Evolutionary conservation across 2,329 filamentous ascomycete genomes (phyloP).

Genomic region (Penicillium sp.): DNA sequence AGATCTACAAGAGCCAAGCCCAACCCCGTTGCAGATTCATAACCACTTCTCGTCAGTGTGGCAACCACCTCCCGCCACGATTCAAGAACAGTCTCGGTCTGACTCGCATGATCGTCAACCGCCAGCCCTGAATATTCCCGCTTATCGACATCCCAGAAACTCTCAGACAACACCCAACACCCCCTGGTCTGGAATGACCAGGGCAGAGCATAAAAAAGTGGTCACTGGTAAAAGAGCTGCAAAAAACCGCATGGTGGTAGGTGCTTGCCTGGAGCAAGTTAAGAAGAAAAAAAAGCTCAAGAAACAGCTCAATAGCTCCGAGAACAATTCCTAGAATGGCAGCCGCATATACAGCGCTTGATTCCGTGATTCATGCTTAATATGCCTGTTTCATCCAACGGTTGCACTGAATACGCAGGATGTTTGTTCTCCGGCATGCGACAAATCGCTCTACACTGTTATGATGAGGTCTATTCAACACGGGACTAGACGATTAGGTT

Average conservation of each 20-base stretch:
- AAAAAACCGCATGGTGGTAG: conserved; percentile 8
- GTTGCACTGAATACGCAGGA: no score
- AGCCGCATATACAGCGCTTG: background rate
- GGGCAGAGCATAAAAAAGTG: conserved; percentile 6
- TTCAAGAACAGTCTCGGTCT: background rate
- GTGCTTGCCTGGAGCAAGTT: no score
- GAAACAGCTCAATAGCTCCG: background rate
- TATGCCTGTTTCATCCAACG: no score
- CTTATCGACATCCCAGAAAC: background rate
- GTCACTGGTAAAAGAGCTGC: conserved; percentile 1
- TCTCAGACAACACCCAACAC: conserved; percentile 4
- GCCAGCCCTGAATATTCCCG: background rate
- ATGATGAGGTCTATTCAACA: no score
- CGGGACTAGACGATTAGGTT: no score
- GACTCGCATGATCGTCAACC: no score
- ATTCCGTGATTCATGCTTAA: background rate
- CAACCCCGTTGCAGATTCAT: background rate
- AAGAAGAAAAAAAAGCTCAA: no score
- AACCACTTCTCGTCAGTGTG: background rate
- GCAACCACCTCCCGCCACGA: conserved; percentile 4
- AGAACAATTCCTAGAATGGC: no score
- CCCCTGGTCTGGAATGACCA: conserved; percentile 14
- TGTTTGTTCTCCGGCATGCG: no score
- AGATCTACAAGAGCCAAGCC: background rate
- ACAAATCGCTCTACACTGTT: no score